Evolutionary conservation across 495 filamentous ascomycete species (phyloP), one percentile per base, ranked within the genome.

Genomic region (Hypoxylon trugodes): DNA sequence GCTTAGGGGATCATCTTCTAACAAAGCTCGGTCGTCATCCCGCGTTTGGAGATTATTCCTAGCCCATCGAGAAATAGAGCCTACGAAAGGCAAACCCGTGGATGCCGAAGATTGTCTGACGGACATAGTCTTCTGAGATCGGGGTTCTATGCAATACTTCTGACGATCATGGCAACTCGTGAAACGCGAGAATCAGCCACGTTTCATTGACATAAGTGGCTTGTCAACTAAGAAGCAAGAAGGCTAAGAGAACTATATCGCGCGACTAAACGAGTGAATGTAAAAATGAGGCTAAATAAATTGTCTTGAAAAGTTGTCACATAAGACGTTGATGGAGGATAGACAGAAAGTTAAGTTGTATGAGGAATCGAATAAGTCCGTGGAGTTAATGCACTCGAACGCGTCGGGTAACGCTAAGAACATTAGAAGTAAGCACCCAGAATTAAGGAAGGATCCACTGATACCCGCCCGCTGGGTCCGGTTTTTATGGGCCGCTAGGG

Each of bases 1-100:
- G 13, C 59, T 55, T 38, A 69, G 43, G 21, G 61, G 52, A 32
- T 71, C 69, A 18, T 69, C 66, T 52, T 69, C 69, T 9, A 71
- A 42, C 21, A 71, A 47, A 61, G 61, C 62, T 45, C 35, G 54
- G 25, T 36, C 59, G 33, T 71, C 69, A 42, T 69, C 61, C 21
- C 45, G 24, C 43, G 16, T 33, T 0, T 13, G 69, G 24, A 26
- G 38, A 6, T 24, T 32, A n/a, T 49, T 25, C 5, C 25, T 16
- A 4, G 13, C 10, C 24, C 28, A 41, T 28, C 37, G 42, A 21
- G 63, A 37, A 28, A 71, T 32, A 22, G 54, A 30, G 30, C 52
- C 42, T 30, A 66, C 35, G 10, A 60, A 3, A 41, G 65, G 65
- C 21, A 65, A 13, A 13, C 48, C 59, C 16, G 36, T 30, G 6